Base-by-base conservation (phyloP, 352 stramenopile species). In the Aphanomyces astaci region DNA sequence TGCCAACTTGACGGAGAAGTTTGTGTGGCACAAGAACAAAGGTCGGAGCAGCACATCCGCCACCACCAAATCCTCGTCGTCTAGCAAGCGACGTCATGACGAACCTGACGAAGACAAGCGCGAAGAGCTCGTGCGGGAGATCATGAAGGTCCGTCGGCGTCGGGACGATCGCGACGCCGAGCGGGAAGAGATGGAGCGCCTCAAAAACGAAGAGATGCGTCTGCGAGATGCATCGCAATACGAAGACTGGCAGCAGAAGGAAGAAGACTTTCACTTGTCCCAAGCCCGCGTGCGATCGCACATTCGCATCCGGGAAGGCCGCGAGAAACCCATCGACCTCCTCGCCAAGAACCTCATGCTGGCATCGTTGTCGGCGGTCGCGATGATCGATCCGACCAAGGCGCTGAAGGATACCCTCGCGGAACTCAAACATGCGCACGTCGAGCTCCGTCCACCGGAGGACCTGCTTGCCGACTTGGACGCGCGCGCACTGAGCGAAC, bases 291-390 rank as follows among this genome's bases (percentile, higher is more conserved):
- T 98, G 66, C 85, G 97, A 53, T 95, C 87, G 31, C 92, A 96
- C 72, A 70, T 95, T 43, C 82, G 84, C 30, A 92, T 92, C 65
- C 70, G 78, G 10, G 92, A 98, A 66, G 88, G 89, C 4, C 80
- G 96, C n/a, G 92, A 98, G 71, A 93, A 97, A 66, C 96, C 96
- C 1, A 90, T 99, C 69, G 97, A 99, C 76, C 66, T 98, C 43
- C 72, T 99, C 27, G 96, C 96, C n/a, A 98, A 98, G 81, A 99
- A 99, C 77, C 74, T 99, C 52, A 79, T 99, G n/a, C 75, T 99
- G 1, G 94, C 62, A n/a, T 72, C 57, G 19, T 31, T 32, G n/a
- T 70, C 66, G 9, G 32, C 56, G 43, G 71, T 70, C 52, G 69
- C 46, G 39, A 67, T 45, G 48, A 75, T 76, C 51, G 64, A 71